Evolutionary conservation across 208 protist species (phyloP), one percentile per base, ranked within the genome.

Genomic region (Trypanosoma grayi): DNA sequence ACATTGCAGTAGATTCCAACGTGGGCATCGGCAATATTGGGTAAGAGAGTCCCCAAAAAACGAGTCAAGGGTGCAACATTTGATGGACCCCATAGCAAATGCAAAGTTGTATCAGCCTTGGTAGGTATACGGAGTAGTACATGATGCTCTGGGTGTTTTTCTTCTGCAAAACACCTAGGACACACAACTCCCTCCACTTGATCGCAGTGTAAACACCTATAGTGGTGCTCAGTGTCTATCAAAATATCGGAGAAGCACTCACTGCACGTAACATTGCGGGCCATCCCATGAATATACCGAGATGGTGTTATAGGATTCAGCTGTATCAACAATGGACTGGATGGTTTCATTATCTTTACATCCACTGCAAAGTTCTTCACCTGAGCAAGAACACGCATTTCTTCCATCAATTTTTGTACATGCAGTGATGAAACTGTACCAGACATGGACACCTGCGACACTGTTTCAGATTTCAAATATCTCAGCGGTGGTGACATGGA

Each of bases 31-130:
- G 27, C 43, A 6, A 40, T 55, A 61, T 86, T 89, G 0, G 66
- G 50, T 16, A 88, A 20, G 14, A 87, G 60, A 14, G 40, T 33
- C 44, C 64, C 79, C 57, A 60, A 58, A 41, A 90, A 86, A 41
- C 43, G 60, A 5, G 43, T 59, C 16, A 95, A 71, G 8, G 84
- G 71, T 9, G 46, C 52, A 7, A 95, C 72, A 60, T 95, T 95
- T 14, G 75, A 85, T 14, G 81, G 78, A 7, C 89, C 89, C 86
- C 89, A 95, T 69, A 90, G 61, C 52, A 93, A 41, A 18, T 75
- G 43, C 25, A 70, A 39, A 0, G 59, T 73, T 30, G 61, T 70
- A 25, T 20, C 44, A 36, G 57, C 5, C 71, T 39, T 28, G 46
- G 69, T 20, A 73, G 60, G 75, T 20, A 94, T 68, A 20, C 82